phyloP scores from a whole-genome alignment of 2,329 filamentous ascomycete species.

The Paraphaeosphaeria sporulosa region DNA sequence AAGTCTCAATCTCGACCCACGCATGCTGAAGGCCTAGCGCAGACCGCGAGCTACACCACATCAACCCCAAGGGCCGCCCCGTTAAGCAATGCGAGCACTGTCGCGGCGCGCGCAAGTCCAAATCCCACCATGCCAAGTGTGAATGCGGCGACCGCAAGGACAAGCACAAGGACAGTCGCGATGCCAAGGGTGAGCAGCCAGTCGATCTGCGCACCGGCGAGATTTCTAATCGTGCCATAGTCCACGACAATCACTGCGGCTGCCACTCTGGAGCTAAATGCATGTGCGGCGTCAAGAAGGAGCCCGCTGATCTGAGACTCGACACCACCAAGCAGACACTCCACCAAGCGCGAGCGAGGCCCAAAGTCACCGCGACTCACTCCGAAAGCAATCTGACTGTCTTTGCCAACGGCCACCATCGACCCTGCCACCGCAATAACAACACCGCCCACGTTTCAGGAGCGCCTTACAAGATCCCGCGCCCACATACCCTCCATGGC shows the following conservation, averaged over 20 bases:
- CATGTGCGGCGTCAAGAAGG: constrained; percentile 68
- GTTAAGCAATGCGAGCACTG: constrained; percentile 98
- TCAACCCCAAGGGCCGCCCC: constrained; percentile 96
- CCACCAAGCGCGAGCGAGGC: constrained; percentile 60
- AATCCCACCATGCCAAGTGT: constrained; percentile 92
- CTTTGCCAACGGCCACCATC: constrained; percentile 70
- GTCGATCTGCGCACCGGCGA: constrained; percentile 39
- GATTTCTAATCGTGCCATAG: constrained; percentile 41
- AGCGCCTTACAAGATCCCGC: constrained; percentile 68
- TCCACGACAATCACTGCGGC: constrained; percentile 55
- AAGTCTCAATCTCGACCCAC: constrained; percentile 27
- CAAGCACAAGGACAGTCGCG: constrained; percentile 56
- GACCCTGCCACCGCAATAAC: constrained; percentile 70
- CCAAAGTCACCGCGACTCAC: constrained; percentile 63
- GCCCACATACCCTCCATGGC: constrained; percentile 49
- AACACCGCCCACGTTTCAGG: constrained; percentile 69
- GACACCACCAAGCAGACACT: constrained; percentile 54
- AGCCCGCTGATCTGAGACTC: constrained; percentile 57
- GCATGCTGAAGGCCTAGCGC: constrained; percentile 29
- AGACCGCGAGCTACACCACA: constrained; percentile 93
- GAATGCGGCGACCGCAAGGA: constrained; percentile 88
- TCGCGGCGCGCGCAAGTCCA: constrained; percentile 93
- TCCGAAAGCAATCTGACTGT: constrained; percentile 67
- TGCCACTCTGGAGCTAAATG: constrained; percentile 68
- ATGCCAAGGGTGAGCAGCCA: constrained; percentile 48